A percentile compares a stretch with the other conserved stretches of the same genome.
Evolutionary conservation across 768 basidiomycete species (phyloP).

Genomic region (Trametes sanguinea): DNA sequence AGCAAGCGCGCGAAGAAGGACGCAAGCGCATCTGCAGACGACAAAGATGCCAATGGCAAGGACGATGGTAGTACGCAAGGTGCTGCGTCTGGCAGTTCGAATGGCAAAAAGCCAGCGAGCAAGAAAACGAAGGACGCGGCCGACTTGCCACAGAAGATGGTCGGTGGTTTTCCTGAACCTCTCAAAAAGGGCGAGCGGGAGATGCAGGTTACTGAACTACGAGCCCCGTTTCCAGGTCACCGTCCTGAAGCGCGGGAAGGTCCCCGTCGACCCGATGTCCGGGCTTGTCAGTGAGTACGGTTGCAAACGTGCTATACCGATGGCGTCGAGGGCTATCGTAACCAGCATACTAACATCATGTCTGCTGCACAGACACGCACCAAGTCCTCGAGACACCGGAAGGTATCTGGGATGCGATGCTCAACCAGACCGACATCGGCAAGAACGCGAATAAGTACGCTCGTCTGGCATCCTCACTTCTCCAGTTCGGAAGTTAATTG

Average conservation of each 20-base stretch:
- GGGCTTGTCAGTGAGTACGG: constrained; percentile 45
- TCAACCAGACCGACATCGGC: constrained; percentile 60
- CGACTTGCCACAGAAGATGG: constrained; percentile 48
- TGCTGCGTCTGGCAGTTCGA: constrained; percentile 13
- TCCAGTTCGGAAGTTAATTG: neutral
- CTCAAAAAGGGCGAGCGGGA: too few species aligned
- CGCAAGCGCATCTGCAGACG: constrained; percentile 20
- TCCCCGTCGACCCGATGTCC: constrained; percentile 55
- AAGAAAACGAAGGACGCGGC: constrained; percentile 14
- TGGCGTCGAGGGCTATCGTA: neutral
- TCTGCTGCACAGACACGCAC: constrained; percentile 45
- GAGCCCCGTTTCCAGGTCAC: constrained; percentile 37
- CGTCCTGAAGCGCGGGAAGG: constrained; percentile 54
- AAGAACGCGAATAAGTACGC: constrained; percentile 52
- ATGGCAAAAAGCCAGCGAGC: constrained; percentile 6
- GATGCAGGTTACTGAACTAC: neutral
- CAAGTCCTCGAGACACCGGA: constrained; percentile 48
- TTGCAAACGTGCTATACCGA: neutral
- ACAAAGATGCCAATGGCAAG: constrained; percentile 17
- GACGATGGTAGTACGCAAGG: constrained; percentile 25
- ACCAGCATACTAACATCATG: neutral
- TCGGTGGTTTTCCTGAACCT: constrained; percentile 21
- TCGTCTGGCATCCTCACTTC: neutral
- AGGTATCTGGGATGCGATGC: constrained; percentile 59
- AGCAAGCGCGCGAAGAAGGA: constrained; percentile 21